Evolutionary conservation across 2,329 filamentous ascomycete genomes (phyloP).

Genomic region (Cladorrhinum sp.): DNA sequence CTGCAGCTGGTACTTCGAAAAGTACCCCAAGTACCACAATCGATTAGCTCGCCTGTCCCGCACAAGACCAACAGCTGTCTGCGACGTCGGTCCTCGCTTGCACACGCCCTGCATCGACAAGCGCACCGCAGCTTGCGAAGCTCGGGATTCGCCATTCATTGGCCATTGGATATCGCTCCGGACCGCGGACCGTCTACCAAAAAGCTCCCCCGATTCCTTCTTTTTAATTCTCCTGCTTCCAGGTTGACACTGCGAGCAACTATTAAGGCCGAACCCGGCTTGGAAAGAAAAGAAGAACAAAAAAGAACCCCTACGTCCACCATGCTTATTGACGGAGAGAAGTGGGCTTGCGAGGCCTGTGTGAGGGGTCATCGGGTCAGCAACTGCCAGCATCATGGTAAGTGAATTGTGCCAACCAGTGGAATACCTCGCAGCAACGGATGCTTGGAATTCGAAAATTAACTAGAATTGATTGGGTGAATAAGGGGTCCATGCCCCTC

Average conservation of each 20-base stretch:
- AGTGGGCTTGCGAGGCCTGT: constrained; percentile 97
- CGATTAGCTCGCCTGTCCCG: constrained; percentile 10
- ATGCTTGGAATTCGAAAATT: not conserved
- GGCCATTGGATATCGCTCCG: constrained; percentile 5
- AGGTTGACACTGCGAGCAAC: not conserved
- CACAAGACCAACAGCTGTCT: constrained; percentile 3
- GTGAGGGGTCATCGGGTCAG: constrained; percentile 97
- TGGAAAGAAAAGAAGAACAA: not conserved
- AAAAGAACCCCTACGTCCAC: constrained; percentile 20
- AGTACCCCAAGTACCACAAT: not conserved
- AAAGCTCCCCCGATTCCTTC: not conserved
- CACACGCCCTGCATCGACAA: constrained; percentile 2
- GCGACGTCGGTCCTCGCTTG: constrained; percentile 11
- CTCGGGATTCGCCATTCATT: constrained; percentile 9
- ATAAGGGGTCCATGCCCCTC: constrained; percentile 8
- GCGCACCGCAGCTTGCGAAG: constrained; percentile 8
- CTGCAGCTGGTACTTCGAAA: constrained; percentile 14
- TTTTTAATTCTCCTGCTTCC: not conserved
- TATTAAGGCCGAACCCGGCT: not conserved
- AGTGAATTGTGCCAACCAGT: constrained; percentile 40
- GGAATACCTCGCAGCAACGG: constrained; percentile 19
- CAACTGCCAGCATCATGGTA: constrained; percentile 95
- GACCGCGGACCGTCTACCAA: constrained; percentile 10
- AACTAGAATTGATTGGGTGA: not conserved
- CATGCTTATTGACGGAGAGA: constrained; percentile 92